Evolutionary conservation across 768 basidiomycete genomes (phyloP).

Genomic region (Naganishia antarctica): DNA sequence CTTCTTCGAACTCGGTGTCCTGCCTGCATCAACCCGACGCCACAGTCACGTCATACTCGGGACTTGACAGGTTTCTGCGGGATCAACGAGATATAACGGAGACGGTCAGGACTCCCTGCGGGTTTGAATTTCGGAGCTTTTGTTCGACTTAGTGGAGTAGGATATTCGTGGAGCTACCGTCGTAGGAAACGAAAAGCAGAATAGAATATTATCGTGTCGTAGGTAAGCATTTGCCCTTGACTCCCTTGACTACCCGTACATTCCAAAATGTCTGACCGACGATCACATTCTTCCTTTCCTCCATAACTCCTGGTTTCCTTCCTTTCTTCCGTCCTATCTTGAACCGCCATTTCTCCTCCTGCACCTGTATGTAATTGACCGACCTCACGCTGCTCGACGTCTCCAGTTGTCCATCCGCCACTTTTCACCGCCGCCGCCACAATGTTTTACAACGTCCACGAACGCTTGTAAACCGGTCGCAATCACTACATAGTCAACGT

Average conservation of each 20-base stretch:
- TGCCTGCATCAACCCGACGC: too few species aligned
- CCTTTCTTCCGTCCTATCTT: not conserved
- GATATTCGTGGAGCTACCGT: not conserved
- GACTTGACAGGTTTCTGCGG: not conserved
- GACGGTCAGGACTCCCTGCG: not conserved
- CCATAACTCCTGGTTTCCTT: too few species aligned
- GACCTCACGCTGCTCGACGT: not conserved
- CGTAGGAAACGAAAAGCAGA: not conserved
- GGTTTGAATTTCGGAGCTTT: slow-evolving; percentile 1
- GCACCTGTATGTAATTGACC: not conserved
- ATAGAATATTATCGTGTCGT: not conserved
- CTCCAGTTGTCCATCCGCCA: not conserved
- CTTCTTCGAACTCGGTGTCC: too few species aligned
- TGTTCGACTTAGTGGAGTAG: slow-evolving; percentile 1
- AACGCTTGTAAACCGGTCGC: slow-evolving; percentile 20
- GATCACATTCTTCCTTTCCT: too few species aligned
- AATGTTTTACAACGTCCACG: slow-evolving; percentile 18
- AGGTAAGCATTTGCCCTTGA: not conserved
- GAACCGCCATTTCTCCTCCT: not conserved
- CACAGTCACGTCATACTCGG: not conserved
- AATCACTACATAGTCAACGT: not conserved
- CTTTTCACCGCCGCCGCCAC: slow-evolving; percentile 1
- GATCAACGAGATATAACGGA: not conserved
- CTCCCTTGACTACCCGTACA: too few species aligned
- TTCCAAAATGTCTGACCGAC: too few species aligned